phyloP scores from a whole-genome alignment of 2,329 filamentous ascomycete species.

The Arthrobotrys iridis region DNA sequence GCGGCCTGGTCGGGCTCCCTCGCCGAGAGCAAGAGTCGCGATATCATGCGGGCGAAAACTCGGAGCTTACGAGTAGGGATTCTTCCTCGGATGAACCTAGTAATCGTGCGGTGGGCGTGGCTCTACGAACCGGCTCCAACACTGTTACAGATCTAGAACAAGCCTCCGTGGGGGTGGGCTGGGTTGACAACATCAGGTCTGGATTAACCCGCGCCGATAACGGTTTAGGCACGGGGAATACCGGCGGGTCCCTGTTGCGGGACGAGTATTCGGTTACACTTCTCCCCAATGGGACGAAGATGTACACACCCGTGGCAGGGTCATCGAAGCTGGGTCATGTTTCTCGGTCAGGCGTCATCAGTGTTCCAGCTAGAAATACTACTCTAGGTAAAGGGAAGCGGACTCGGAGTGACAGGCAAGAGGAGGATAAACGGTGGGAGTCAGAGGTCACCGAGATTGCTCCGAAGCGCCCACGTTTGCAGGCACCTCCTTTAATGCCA shows the following conservation, averaged over 20 bases:
- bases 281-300: constrained; percentile 32
- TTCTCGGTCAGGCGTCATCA: constrained; percentile 11
- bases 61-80: neutral
- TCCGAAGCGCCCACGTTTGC: constrained; percentile 15
- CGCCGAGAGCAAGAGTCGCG: neutral
- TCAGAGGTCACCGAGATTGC: neutral
- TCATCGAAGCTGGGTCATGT: neutral
- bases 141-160: neutral
- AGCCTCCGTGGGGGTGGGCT: neutral
- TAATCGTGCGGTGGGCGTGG: neutral
- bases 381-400: constrained; percentile 13
- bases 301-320: constrained; percentile 10
- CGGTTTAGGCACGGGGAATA: constrained; percentile 5
- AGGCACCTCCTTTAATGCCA: constrained; percentile 20
- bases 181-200: neutral
- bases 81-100: neutral
- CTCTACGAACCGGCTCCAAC: neutral
- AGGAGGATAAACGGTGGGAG: constrained; percentile 2
- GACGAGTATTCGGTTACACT: constrained; percentile 6
- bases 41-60: neutral
- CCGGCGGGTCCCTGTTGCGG: neutral
- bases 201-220: constrained; percentile 4
- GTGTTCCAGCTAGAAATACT: neutral
- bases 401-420: neutral
- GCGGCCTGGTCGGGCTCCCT: neutral